Evolutionary conservation across 352 stramenopile genomes (phyloP).

Genomic region (Pythium oligandrum): DNA sequence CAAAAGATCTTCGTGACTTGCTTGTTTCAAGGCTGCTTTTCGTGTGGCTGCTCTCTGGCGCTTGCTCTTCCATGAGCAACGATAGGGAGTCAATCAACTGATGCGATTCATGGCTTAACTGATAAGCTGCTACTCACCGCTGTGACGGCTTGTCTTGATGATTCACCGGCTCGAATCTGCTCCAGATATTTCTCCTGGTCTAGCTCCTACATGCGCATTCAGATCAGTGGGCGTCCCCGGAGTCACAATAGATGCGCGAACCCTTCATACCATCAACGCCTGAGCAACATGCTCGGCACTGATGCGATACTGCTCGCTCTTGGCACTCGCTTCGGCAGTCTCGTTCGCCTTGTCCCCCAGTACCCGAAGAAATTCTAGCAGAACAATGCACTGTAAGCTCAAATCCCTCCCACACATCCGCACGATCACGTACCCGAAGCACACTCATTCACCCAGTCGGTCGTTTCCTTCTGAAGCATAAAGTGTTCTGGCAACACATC

Average conservation of each 20-base stretch:
- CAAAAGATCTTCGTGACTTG: constrained; percentile 49
- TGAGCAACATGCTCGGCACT: constrained; percentile 45
- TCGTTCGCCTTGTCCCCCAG: constrained; percentile 47
- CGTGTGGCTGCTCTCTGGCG: constrained; percentile 32
- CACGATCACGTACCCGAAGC: constrained; percentile 26
- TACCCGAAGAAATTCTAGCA: constrained; percentile 42
- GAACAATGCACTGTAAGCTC: no score
- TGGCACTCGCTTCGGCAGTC: constrained; percentile 37
- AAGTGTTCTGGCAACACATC: constrained; percentile 51
- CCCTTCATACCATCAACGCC: constrained; percentile 38
- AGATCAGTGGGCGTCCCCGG: no score
- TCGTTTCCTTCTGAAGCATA: constrained; percentile 54
- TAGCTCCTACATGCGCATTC: constrained; percentile 1
- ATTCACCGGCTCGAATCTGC: constrained; percentile 12
- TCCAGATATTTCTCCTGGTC: constrained; percentile 2
- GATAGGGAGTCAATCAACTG: no score
- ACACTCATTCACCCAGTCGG: constrained; percentile 64
- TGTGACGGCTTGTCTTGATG: not conserved
- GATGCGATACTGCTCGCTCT: constrained; percentile 71
- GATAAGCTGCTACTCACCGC: no score
- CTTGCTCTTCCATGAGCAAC: constrained; percentile 14
- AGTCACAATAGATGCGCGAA: not conserved
- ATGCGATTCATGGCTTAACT: no score
- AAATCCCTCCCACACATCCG: not conserved
- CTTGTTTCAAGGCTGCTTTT: constrained; percentile 25